Base-by-base conservation (phyloP, 768 basidiomycete genomes). In the Serpula lacrymans region DNA sequence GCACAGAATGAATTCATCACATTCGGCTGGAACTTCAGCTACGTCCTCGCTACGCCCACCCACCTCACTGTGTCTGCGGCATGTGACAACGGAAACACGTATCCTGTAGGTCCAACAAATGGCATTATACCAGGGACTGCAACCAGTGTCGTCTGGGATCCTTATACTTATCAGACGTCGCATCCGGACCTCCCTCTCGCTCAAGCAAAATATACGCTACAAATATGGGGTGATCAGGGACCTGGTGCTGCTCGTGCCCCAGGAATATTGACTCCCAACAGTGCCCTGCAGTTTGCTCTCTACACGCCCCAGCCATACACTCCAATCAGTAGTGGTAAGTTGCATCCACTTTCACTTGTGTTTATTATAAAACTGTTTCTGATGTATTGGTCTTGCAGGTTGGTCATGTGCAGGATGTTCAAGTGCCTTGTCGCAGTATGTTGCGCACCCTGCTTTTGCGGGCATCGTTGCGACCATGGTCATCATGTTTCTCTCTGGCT, bases 1-100 rank as follows among this genome's bases (percentile, higher is more conserved):
- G 87, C 89, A 0, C 66, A 68, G 1, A 70, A 69, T 36, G 74
- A 88, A 48, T 65, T 70, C 45, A 79, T 96, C 56, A 95, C 91
- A 16, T 89, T 96, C 59, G 93, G 75, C 9, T 96, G 92, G 94
- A 91, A 90, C 63, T 76, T 91, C 53, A 89, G 88, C 12, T 71
- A 72, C 42, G 68, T 97, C 29, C 65, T 84, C 49, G 75, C 70
- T 29, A 81, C 76, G 0, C 92, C 92, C 0, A 77, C 80, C 3
- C 71, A 71, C 49, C 74, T 95, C 45, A 94, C 92, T 11, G 72
- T 95, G 46, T 78, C 79, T 27, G 92, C 92, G 21, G 72, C 83
- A 31, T 86, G 87, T 62, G 80, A 82, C 11, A 93, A 94, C 55
- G 88, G 88, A 3, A 88, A 88, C 63, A 93, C 90, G 1, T 97